Percentiles rank a stretch among this genome's conserved stretches.
Conservation (phyloP, 768 basidiomycete genomes). For the Cytidiella melzeri region DNA sequence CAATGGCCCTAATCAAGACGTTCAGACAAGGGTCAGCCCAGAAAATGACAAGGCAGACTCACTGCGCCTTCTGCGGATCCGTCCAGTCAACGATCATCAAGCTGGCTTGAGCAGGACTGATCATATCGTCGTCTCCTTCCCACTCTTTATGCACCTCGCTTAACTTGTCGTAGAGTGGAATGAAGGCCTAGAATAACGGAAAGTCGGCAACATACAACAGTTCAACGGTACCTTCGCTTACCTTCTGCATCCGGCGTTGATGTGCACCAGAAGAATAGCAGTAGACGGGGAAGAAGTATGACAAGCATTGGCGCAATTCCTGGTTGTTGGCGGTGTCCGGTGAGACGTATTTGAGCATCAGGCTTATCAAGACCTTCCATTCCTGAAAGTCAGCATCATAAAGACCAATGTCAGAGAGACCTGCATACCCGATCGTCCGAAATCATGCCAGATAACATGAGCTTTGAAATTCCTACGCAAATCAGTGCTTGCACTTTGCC, state of each 20-base stretch:
- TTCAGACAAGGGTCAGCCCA: constrained; percentile 1
- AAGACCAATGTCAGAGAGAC: neutral
- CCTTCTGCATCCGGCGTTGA: constrained; percentile 66
- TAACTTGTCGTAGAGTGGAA: constrained; percentile 60
- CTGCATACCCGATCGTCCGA: constrained; percentile 60
- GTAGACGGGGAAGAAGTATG: constrained; percentile 82
- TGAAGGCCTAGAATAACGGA: constrained; percentile 54
- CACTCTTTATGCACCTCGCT: constrained; percentile 51
- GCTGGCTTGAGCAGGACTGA: constrained; percentile 65
- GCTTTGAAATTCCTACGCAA: constrained; percentile 79
- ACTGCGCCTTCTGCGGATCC: constrained; percentile 68
- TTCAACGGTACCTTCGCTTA: constrained; percentile 35
- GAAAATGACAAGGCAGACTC: constrained; percentile 24
- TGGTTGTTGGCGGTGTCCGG: constrained; percentile 79
- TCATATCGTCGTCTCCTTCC: constrained; percentile 71
- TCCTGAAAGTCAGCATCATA: neutral
- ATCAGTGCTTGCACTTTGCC: constrained; percentile 65
- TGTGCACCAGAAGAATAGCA: constrained; percentile 75
- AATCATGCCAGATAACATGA: constrained; percentile 73
- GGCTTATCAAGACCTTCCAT: constrained; percentile 39
- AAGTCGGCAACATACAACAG: neutral
- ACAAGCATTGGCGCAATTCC: constrained; percentile 77
- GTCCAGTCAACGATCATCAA: constrained; percentile 87
- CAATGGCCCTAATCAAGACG: constrained; percentile 6
- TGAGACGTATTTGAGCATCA: constrained; percentile 64